phyloP scores from a whole-genome alignment of 352 stramenopile genomes.

The Phytopythium boreale region DNA sequence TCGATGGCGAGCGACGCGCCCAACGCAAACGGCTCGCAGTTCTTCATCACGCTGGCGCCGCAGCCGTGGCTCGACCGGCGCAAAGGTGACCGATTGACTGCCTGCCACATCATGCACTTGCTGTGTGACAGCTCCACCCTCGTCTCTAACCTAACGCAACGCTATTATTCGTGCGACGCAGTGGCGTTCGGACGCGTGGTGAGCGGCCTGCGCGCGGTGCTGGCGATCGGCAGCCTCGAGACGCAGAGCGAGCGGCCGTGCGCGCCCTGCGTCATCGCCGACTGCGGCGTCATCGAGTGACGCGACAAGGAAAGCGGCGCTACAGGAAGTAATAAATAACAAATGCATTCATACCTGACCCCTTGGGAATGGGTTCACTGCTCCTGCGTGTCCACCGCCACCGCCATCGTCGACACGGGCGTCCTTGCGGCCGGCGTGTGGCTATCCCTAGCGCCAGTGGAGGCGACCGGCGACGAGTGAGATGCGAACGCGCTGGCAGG shows the following conservation, averaged over 20 bases:
- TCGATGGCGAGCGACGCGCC: constrained; percentile 96
- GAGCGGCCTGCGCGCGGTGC: constrained; percentile 53
- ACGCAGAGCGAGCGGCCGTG: constrained; percentile 52
- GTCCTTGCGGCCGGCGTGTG: background rate
- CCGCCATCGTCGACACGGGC: background rate
- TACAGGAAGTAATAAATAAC: constrained; percentile 31
- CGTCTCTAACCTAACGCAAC: background rate
- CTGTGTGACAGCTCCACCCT: background rate
- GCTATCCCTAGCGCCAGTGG: background rate
- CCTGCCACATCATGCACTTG: no score
- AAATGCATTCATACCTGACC: constrained; percentile 3
- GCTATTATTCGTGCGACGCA: constrained; percentile 8
- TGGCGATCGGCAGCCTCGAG: constrained; percentile 47
- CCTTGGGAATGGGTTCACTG: background rate
- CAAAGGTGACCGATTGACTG: constrained; percentile 47
- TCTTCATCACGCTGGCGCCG: constrained; percentile 96
- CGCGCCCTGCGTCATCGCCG: constrained; percentile 60
- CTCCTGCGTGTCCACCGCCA: constrained; percentile 7
- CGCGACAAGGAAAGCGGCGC: background rate
- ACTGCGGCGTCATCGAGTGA: constrained; percentile 57
- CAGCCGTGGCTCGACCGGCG: constrained; percentile 64
- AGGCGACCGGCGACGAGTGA: background rate
- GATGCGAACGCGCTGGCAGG: background rate
- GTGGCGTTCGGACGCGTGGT: constrained; percentile 78
- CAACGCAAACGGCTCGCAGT: constrained; percentile 98